Evolutionary conservation across 495 filamentous ascomycete genomes (phyloP), one percentile per base, ranked within the genome.

Genomic region (Durotheca rogersii): DNA sequence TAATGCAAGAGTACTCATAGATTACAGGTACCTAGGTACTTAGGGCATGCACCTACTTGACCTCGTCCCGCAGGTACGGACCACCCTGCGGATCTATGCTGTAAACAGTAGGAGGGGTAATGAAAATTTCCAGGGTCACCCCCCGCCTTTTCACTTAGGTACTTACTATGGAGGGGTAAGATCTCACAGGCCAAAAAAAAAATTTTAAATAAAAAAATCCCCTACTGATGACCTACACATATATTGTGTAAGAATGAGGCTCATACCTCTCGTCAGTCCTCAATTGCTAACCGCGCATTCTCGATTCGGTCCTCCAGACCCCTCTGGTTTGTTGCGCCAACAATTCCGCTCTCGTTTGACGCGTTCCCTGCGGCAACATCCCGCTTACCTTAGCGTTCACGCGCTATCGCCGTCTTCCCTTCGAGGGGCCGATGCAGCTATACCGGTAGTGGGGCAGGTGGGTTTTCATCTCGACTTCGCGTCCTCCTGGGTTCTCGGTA

Each of bases 31-130:
- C 23, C 23, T 27, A 27, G 23, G 23, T 27, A 27, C 23, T 9
- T 27, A 27, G 4, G 23, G n/a, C n/a, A n/a, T n/a, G n/a, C n/a
- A n/a, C n/a, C n/a, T n/a, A n/a, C n/a, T n/a, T n/a, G n/a, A n/a
- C n/a, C n/a, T n/a, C n/a, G n/a, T n/a, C n/a, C n/a, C n/a, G n/a
- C n/a, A n/a, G n/a, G n/a, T n/a, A 31, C 7, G 27, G n/a, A 31
- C 27, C n/a, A 31, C 27, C 27, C 27, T n/a, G n/a, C n/a, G n/a
- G n/a, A n/a, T n/a, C 33, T 38, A 51, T 39, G 23, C 43, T 25
- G 11, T 31, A 61, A 53, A 20, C 0, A 33, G 60, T 59, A 64
- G 35, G 63, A 66, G 60, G 63, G 63, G 63, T 27, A 64, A 30
- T 44, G 12, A 40, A 44, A 46, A 48, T 37, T 51, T 52, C 30